Base-by-base conservation (phyloP, 371 early-diverging fungal species). In the Rhizopus arrhizus region DNA sequence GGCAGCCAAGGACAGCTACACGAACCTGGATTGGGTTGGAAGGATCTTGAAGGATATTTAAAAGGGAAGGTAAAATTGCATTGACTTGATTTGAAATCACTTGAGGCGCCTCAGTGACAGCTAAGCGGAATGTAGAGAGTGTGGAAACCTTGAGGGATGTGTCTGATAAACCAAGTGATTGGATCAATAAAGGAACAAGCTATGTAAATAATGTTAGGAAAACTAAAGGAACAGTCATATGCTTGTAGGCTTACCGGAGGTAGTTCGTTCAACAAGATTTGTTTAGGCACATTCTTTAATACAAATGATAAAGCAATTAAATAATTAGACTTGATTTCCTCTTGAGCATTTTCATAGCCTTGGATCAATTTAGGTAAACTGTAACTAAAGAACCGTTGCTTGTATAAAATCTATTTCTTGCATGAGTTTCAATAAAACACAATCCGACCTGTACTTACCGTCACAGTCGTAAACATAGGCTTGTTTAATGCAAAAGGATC, bases 301-400 rank as follows among this genome's bases (percentile, higher is more conserved):
- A 94, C 73, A 65, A 91, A 85, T 0, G 94, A 92, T 47, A 96
- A 74, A 7, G 91, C 93, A 35, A 91, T 77, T 50, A 96, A 78
- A 59, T 90, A 87, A 56, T 86, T 80, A 31, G 85, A 80, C 58
- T 87, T 87, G 40, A 82, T 65, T 34, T 73, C 88, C 76, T 49
- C 8, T 16, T 31, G 41, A 34, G 59, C 45, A 35, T 63, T 42
- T 7, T 80, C 75, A 65, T 92, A 92, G 0, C 89, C 84, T 0
- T 78, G 46, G 3, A 90, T 82, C 9, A 96, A 70, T 33, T 75
- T 76, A 9, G 97, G 94, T 28, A 90, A 72, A 45, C 86, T 84
- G 33, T 78, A 73, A 45, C 85, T 83, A 70, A 93, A 95, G 65
- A 95, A 87, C 12, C 90, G 78, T 68, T 95, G 95, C 68, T 90